Conservation (phyloP, 768 basidiomycete species). For the Russula earlei region DNA sequence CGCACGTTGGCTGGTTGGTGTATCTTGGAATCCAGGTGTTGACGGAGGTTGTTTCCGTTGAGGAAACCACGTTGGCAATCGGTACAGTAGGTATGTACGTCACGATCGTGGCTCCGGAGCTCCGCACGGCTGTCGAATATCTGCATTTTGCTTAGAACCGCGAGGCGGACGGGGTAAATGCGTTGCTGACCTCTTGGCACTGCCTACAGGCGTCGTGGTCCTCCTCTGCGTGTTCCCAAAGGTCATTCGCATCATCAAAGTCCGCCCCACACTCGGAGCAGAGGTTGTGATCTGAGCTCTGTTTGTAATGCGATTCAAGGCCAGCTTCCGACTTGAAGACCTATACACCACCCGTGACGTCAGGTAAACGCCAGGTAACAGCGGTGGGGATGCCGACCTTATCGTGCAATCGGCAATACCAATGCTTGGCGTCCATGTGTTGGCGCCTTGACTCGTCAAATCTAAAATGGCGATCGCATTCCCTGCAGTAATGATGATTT, state of each 20-base stretch:
- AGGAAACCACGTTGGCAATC: slow-evolving; percentile 37
- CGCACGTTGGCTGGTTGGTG: slow-evolving; percentile 35
- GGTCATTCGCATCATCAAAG: neutral
- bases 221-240: slow-evolving; percentile 1
- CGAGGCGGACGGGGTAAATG: neutral
- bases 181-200: neutral
- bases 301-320: neutral
- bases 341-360: neutral
- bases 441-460: neutral
- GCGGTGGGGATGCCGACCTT: slow-evolving; percentile 17
- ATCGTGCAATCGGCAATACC: neutral
- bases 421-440: neutral
- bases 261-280: neutral
- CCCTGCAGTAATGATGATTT: neutral
- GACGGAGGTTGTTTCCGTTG: slow-evolving; percentile 30
- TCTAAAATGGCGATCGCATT: neutral
- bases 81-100: slow-evolving; percentile 33
- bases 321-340: neutral
- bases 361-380: neutral
- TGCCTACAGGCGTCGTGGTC: slow-evolving; percentile 1
- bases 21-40: slow-evolving; percentile 45
- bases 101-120: slow-evolving; percentile 15
- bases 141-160: neutral
- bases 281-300: neutral
- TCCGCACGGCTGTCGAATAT: neutral